Evolutionary conservation across 192 early-diverging fungal species (phyloP).

Genomic region (Lobulomyces angularis): DNA sequence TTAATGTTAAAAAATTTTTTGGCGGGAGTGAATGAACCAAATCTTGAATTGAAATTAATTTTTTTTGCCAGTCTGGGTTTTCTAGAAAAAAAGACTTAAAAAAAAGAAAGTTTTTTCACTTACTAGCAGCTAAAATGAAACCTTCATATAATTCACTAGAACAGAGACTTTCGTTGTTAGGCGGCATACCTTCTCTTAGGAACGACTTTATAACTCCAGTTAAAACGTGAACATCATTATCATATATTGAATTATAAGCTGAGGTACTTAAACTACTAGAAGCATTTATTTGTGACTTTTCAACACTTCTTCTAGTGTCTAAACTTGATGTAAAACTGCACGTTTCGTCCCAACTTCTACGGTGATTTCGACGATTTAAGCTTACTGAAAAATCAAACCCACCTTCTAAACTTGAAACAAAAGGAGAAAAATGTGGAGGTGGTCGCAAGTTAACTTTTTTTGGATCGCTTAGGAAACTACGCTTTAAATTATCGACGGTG

Average conservation of each 20-base stretch:
- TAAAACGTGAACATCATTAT: constrained; percentile 44
- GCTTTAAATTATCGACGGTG: constrained; percentile 22
- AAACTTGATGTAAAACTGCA: too few relatives aligned
- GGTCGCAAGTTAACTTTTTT: constrained; percentile 20
- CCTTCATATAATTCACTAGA: constrained; percentile 29
- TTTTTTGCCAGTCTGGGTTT: constrained; percentile 29
- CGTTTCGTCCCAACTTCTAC: too few relatives aligned
- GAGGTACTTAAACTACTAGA: neutral
- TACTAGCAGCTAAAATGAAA: constrained; percentile 33
- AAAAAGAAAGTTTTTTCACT: constrained; percentile 7
- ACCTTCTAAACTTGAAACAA: too few relatives aligned
- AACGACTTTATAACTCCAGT: constrained; percentile 34
- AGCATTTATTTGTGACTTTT: neutral
- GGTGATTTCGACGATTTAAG: too few relatives aligned
- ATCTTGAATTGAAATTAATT: constrained; percentile 42
- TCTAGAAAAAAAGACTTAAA: constrained; percentile 12
- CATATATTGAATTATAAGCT: constrained; percentile 33
- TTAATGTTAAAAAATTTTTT: constrained; percentile 28
- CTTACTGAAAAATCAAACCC: too few relatives aligned
- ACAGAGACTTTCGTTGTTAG: constrained; percentile 27
- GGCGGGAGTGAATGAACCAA: constrained; percentile 34
- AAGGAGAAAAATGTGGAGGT: constrained; percentile 9
- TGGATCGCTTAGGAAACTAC: constrained; percentile 25
- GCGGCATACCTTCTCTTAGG: constrained; percentile 29
- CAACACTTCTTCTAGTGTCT: too few relatives aligned